A percentile compares a stretch with the other conserved stretches of the same genome.
phyloP scores from a whole-genome alignment of 805 yeast species.

The Sungouiozyma ichnusensis region DNA sequence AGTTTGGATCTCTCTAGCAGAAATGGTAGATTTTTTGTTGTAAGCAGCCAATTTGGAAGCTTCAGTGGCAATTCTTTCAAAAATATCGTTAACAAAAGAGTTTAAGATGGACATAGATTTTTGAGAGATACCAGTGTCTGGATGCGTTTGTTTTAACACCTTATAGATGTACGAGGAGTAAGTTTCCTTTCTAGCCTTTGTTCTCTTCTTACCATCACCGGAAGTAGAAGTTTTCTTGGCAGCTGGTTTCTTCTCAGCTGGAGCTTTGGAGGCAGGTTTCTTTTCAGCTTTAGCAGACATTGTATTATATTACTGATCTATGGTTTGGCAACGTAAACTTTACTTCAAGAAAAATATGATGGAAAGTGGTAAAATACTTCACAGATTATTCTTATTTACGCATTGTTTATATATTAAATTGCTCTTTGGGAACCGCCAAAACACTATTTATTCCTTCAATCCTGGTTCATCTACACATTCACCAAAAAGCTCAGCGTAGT shows the following conservation, averaged over 20 bases:
- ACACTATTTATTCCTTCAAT: neutral
- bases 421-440: neutral
- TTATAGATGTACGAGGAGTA: slow-evolving; percentile 97
- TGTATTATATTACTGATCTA: slow-evolving; percentile 15
- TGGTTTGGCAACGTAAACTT: too few species aligned
- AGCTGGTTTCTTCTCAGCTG: slow-evolving; percentile 41
- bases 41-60: slow-evolving; percentile 98
- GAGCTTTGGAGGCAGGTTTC: slow-evolving; percentile 33
- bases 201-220: slow-evolving; percentile 78
- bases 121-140: slow-evolving; percentile 98
- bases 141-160: slow-evolving; percentile 97
- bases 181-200: slow-evolving; percentile 95
- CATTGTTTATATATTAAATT: neutral
- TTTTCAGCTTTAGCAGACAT: slow-evolving; percentile 60
- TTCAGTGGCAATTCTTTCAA: slow-evolving; percentile 95
- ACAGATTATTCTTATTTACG: neutral
- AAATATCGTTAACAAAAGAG: slow-evolving; percentile 95
- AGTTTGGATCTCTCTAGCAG: slow-evolving; percentile 97
- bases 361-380: neutral
- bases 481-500: too few species aligned
- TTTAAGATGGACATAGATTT: slow-evolving; percentile 98
- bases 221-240: slow-evolving; percentile 86
- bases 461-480: neutral
- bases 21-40: slow-evolving; percentile 96
- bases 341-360: neutral